Evolutionary conservation across 805 yeast genomes (phyloP).

Genomic region (Starmera quercuum): DNA sequence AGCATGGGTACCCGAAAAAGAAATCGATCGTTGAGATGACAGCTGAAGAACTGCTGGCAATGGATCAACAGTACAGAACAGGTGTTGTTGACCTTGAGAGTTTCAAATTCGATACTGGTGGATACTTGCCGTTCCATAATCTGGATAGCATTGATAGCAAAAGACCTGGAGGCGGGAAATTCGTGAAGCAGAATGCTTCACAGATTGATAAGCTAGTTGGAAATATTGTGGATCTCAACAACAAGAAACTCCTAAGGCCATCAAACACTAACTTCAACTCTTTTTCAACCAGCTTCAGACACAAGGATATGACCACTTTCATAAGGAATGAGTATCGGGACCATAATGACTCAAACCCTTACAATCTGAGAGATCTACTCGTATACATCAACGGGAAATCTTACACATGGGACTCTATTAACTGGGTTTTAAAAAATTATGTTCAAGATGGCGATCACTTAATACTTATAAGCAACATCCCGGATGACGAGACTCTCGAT

Average conservation of each 20-base stretch:
- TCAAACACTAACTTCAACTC: constrained; percentile 9
- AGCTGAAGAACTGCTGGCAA: constrained; percentile 16
- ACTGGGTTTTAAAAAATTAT: constrained; percentile 14
- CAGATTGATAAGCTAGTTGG: constrained; percentile 15
- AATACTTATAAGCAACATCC: constrained; percentile 12
- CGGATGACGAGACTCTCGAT: constrained; percentile 2
- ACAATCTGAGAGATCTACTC: constrained; percentile 15
- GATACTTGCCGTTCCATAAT: constrained; percentile 11
- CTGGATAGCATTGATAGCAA: not conserved
- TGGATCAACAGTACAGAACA: constrained; percentile 17
- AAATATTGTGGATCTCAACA: constrained; percentile 4
- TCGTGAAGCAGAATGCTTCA: constrained; percentile 1
- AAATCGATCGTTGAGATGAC: constrained; percentile 20
- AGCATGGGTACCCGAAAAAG: constrained; percentile 5
- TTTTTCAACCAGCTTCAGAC: constrained; percentile 12
- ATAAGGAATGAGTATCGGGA: constrained; percentile 3
- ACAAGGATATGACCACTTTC: constrained; percentile 8
- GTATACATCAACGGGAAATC: constrained; percentile 15
- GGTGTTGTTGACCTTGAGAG: constrained; percentile 12
- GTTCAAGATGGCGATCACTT: constrained; percentile 19
- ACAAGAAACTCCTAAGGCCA: constrained; percentile 3
- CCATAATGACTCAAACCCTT: constrained; percentile 5
- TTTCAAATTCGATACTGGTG: constrained; percentile 18
- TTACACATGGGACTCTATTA: constrained; percentile 18
- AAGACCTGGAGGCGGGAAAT: not conserved